Evolutionary conservation across 169 alveolate genomes (phyloP).

Genomic region (Eimeria sp.): DNA sequence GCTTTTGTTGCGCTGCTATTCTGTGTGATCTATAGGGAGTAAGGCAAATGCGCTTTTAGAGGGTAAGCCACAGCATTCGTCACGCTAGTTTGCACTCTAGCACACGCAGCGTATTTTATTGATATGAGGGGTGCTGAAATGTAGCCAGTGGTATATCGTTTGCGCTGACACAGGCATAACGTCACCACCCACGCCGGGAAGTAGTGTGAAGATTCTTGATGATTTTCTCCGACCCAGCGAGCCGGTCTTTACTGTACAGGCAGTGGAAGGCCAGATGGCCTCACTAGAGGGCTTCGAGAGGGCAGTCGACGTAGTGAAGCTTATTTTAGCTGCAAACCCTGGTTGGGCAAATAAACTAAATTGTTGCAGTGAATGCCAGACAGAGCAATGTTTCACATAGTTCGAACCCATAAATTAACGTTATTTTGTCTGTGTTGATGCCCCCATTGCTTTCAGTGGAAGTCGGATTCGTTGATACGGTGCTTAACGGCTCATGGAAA

Average conservation of each 20-base stretch:
- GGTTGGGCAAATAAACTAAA: background rate
- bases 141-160: background rate
- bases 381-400: background rate
- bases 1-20: background rate
- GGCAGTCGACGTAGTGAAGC: background rate
- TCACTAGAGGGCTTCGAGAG: slow-evolving; percentile 27
- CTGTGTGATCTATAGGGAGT: background rate
- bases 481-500: slow-evolving; percentile 3
- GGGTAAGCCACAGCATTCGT: background rate
- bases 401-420: background rate
- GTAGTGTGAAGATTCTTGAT: slow-evolving; percentile 47
- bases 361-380: background rate
- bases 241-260: slow-evolving; percentile 32
- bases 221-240: slow-evolving; percentile 3
- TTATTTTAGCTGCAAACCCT: slow-evolving; percentile 21
- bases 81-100: background rate
- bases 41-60: slow-evolving; percentile 1
- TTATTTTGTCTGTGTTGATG: background rate
- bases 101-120: background rate
- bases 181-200: slow-evolving; percentile 34
- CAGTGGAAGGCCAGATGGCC: slow-evolving; percentile 16
- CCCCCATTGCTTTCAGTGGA: slow-evolving; percentile 25
- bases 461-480: slow-evolving; percentile 53
- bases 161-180: background rate
- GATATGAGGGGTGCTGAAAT: background rate